A percentile compares a stretch with the other conserved stretches of the same genome.
Evolutionary conservation across 1,284 basidiomycete genomes (phyloP).

Genomic region (Boletus smithii): DNA sequence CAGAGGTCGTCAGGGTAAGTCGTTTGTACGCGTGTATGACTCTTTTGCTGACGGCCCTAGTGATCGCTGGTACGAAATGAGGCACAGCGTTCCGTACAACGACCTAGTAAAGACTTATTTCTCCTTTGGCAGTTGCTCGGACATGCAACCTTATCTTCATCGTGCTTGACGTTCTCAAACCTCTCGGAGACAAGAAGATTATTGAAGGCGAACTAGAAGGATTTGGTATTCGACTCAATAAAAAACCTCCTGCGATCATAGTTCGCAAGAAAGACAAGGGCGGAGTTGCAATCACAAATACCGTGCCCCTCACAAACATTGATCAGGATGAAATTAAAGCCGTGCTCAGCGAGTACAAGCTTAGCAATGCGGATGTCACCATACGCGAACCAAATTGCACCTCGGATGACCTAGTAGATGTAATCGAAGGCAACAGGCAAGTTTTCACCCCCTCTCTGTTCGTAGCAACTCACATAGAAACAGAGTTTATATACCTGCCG

Average conservation of each 20-base stretch:
- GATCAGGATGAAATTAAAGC: constrained; percentile 96
- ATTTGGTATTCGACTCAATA: constrained; percentile 96
- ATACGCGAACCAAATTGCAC: constrained; percentile 94
- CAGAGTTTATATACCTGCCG: constrained; percentile 90
- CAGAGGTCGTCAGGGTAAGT: constrained; percentile 89
- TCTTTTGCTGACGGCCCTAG: constrained; percentile 35
- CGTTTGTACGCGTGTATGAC: not conserved
- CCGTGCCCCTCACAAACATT: constrained; percentile 95
- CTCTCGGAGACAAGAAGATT: constrained; percentile 89
- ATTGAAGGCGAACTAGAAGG: constrained; percentile 94
- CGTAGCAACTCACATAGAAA: constrained; percentile 7
- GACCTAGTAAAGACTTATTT: constrained; percentile 14
- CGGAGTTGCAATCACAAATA: constrained; percentile 90
- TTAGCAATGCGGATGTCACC: constrained; percentile 89
- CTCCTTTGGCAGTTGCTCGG: constrained; percentile 68
- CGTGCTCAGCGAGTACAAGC: constrained; percentile 89
- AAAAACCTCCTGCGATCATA: constrained; percentile 86
- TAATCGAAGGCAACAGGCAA: constrained; percentile 88
- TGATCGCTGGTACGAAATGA: constrained; percentile 71
- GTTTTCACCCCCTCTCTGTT: constrained; percentile 13
- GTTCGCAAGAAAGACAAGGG: constrained; percentile 95
- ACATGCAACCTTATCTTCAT: constrained; percentile 99
- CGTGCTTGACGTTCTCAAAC: constrained; percentile 96
- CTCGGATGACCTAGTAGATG: constrained; percentile 96
- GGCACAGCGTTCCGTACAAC: constrained; percentile 7